phyloP scores from a whole-genome alignment of 805 yeast species.

The Pichia phayaonensis region DNA sequence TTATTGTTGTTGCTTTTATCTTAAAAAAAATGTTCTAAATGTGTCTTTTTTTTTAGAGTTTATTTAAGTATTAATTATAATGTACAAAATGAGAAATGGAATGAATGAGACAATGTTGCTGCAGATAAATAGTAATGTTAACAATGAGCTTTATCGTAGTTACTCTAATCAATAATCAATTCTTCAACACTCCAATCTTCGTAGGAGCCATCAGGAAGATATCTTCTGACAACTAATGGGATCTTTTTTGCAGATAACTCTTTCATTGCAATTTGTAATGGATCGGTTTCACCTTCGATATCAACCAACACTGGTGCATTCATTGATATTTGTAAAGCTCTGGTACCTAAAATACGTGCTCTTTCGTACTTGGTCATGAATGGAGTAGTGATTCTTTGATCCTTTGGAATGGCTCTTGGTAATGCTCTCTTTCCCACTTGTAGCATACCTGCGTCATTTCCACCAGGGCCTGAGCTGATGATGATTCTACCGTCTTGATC shows the following conservation, averaged over 20 bases:
- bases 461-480: constrained; percentile 31
- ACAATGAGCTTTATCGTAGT: not conserved
- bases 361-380: constrained; percentile 98
- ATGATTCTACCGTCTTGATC: constrained; percentile 55
- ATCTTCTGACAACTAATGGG: constrained; percentile 92
- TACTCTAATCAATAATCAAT: constrained; percentile 67
- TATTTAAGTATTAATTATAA: not conserved
- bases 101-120: not conserved
- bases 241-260: constrained; percentile 92
- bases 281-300: constrained; percentile 98
- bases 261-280: constrained; percentile 94
- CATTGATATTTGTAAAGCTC: constrained; percentile 96
- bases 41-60: not conserved
- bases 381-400: constrained; percentile 89
- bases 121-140: not conserved
- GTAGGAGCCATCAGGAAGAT: constrained; percentile 91
- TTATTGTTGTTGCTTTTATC: not conserved
- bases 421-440: constrained; percentile 32
- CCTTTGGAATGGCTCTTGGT: constrained; percentile 75
- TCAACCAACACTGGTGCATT: constrained; percentile 98
- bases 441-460: constrained; percentile 24
- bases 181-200: constrained; percentile 99
- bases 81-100: constrained; percentile 1
- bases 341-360: constrained; percentile 94
- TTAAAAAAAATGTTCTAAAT: not conserved